phyloP scores from a whole-genome alignment of 768 basidiomycete genomes.

The Boletus huronensis region DNA sequence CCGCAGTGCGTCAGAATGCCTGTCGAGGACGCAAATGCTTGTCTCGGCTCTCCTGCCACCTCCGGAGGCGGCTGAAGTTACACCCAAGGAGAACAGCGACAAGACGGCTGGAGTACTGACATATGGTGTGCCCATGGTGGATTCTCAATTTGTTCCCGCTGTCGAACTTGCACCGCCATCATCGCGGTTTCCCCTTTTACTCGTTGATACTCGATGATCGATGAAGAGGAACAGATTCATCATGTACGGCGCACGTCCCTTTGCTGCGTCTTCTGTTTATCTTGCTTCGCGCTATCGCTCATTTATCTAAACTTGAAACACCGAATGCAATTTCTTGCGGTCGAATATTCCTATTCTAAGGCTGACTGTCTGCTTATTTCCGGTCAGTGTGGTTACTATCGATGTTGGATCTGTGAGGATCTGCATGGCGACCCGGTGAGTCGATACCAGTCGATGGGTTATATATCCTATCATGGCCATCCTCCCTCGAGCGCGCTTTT shows the following conservation, averaged over 20 bases:
- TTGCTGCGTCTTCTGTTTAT: constrained; percentile 11
- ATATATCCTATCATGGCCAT: constrained; percentile 28
- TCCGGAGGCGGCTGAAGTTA: constrained; percentile 16
- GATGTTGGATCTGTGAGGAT: constrained; percentile 16
- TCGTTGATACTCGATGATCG: constrained; percentile 44
- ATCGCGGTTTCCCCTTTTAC: constrained; percentile 69
- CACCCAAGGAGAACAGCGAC: constrained; percentile 30
- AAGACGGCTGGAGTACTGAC: constrained; percentile 45
- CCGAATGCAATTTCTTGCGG: constrained; percentile 13
- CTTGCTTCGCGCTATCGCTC: constrained; percentile 20
- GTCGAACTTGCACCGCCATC: constrained; percentile 68
- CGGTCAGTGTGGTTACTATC: background rate
- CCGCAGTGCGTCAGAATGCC: constrained; percentile 38
- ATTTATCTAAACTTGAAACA: constrained; percentile 32
- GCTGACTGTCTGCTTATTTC: constrained; percentile 5
- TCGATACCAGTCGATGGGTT: constrained; percentile 3
- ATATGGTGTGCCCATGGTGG: constrained; percentile 49
- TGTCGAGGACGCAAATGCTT: constrained; percentile 58
- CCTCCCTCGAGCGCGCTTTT: constrained; percentile 4
- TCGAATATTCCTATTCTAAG: constrained; percentile 16
- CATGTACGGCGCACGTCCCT: constrained; percentile 16
- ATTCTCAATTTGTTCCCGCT: constrained; percentile 55
- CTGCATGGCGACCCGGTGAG: constrained; percentile 12
- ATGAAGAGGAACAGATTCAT: constrained; percentile 14
- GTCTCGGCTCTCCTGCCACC: constrained; percentile 55